Conservation (phyloP, 768 basidiomycete genomes). For the Suillus luteus region DNA sequence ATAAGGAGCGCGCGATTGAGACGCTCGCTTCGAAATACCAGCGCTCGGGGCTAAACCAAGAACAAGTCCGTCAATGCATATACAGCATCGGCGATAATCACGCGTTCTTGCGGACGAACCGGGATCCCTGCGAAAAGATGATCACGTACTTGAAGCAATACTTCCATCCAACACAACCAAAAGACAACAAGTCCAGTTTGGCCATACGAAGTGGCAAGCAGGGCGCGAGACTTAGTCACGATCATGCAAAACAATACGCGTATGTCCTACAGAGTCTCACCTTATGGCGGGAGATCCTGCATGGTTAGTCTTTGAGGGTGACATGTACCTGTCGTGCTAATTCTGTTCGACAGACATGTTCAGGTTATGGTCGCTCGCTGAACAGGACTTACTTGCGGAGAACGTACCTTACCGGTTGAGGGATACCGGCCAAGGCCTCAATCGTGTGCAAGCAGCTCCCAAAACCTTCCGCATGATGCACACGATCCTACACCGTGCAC, state of each 20-base stretch:
- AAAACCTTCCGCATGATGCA: slow-evolving; percentile 94
- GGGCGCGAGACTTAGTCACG: slow-evolving; percentile 81
- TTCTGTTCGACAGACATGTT: slow-evolving; percentile 68
- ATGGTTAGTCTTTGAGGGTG: slow-evolving; percentile 49
- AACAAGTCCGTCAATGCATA: slow-evolving; percentile 72
- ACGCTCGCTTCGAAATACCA: slow-evolving; percentile 65
- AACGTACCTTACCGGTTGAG: slow-evolving; percentile 75
- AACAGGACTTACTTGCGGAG: slow-evolving; percentile 80
- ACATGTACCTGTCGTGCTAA: slow-evolving; percentile 11
- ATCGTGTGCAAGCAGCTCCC: slow-evolving; percentile 83
- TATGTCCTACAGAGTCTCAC: slow-evolving; percentile 87
- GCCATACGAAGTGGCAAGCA: slow-evolving; percentile 81
- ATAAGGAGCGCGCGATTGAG: slow-evolving; percentile 85
- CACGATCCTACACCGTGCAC: slow-evolving; percentile 79
- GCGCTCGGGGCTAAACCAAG: slow-evolving; percentile 58
- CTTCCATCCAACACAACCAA: slow-evolving; percentile 74
- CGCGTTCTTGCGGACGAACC: slow-evolving; percentile 82
- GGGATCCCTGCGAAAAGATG: slow-evolving; percentile 88
- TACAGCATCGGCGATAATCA: slow-evolving; percentile 92
- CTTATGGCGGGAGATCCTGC: slow-evolving; percentile 83
- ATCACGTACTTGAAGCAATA: slow-evolving; percentile 72
- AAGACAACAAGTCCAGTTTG: slow-evolving; percentile 64
- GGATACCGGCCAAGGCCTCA: slow-evolving; percentile 89
- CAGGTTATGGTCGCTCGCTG: slow-evolving; percentile 79
- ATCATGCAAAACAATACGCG: slow-evolving; percentile 82